Evolutionary conservation across 1,284 basidiomycete genomes (phyloP).

Genomic region (Thecaphora thlaspeos): DNA sequence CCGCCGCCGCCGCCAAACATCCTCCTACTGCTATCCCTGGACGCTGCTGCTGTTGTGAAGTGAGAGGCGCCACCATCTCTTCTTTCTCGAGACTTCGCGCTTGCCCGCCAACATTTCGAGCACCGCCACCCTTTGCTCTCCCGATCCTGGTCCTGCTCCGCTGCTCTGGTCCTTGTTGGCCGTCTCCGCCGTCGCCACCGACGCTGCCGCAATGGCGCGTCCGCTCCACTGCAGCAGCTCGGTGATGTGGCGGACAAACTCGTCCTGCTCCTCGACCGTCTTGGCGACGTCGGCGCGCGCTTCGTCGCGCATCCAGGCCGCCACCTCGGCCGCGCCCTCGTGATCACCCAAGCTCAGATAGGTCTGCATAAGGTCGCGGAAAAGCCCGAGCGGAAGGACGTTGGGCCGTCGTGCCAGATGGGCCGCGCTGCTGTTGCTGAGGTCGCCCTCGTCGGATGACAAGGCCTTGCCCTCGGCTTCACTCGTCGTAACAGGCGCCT

Average conservation of each 20-base stretch:
- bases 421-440: neutral
- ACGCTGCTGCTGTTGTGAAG: too few species aligned
- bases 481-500: too few species aligned
- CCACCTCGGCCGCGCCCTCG: conserved; percentile 25
- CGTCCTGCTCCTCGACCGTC: neutral
- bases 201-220: too few species aligned
- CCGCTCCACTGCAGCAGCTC: conserved; percentile 10
- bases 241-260: conserved; percentile 23
- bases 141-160: neutral
- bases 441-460: too few species aligned
- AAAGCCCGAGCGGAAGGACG: conserved; percentile 13
- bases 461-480: too few species aligned
- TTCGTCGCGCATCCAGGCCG: conserved; percentile 37
- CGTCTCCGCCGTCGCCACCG: too few species aligned
- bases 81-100: conserved; percentile 15
- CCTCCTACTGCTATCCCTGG: too few species aligned
- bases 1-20: too few species aligned
- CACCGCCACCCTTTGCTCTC: conserved; percentile 6
- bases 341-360: conserved; percentile 21
- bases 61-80: conserved; percentile 36
- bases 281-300: conserved; percentile 15
- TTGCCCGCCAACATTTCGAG: conserved; percentile 28
- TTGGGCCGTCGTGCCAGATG: too few species aligned
- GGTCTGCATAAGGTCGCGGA: conserved; percentile 18
- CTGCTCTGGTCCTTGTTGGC: neutral